Conservation (phyloP, 2,329 filamentous ascomycete species). For the Phoma sp. region DNA sequence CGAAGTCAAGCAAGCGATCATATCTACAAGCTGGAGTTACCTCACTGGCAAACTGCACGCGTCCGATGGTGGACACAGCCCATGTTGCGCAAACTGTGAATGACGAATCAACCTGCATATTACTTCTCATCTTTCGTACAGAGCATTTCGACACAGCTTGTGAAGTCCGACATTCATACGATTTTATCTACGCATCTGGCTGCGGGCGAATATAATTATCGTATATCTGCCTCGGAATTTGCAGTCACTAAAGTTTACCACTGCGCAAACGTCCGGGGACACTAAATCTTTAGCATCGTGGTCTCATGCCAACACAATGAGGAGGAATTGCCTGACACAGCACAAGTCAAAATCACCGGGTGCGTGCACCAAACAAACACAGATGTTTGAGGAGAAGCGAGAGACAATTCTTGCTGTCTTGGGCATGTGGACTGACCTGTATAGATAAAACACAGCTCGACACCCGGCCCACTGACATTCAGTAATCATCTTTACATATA, state of each 20-base stretch:
- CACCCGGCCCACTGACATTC: background rate
- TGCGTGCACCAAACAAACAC: background rate
- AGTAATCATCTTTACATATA: background rate
- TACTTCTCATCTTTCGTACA: background rate
- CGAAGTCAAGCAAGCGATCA: background rate
- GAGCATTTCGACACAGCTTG: background rate
- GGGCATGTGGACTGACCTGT: constrained; percentile 1
- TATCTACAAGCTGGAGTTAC: background rate
- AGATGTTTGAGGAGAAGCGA: background rate
- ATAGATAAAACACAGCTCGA: constrained; percentile 2
- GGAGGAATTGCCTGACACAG: background rate
- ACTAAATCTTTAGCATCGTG: background rate
- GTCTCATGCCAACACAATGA: background rate
- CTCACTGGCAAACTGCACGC: background rate
- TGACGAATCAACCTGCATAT: background rate
- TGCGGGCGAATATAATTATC: background rate
- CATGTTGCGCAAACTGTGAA: background rate
- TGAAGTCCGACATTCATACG: background rate
- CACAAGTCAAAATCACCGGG: background rate
- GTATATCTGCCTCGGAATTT: background rate
- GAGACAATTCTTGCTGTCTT: constrained; percentile 24
- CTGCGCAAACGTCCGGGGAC: background rate
- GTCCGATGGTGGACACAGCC: background rate
- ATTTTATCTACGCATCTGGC: background rate
- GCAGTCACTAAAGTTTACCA: background rate